Percentiles rank a stretch among this genome's conserved stretches.
Conservation (phyloP, 2,329 filamentous ascomycete genomes). For the Scytalidium lignicola region DNA sequence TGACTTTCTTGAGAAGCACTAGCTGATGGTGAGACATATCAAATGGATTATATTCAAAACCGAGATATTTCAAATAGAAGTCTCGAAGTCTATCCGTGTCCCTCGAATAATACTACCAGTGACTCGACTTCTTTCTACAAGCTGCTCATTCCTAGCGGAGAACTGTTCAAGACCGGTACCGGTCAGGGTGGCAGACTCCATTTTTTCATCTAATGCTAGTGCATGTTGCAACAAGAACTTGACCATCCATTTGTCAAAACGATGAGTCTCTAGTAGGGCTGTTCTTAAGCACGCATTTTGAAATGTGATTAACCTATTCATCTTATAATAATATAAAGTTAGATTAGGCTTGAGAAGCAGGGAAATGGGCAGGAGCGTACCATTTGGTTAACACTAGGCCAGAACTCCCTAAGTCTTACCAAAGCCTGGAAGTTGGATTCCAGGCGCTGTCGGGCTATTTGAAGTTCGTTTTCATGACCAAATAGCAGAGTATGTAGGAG, state of each 20-base stretch:
- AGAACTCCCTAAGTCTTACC: conserved; percentile 27
- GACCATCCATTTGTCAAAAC: conserved; percentile 27
- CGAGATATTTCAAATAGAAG: neutral
- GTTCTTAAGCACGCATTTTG: conserved; percentile 28
- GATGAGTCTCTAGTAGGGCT: conserved; percentile 23
- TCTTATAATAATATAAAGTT: conserved; percentile 15
- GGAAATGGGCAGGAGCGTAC: conserved; percentile 19
- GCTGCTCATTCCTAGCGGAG: neutral
- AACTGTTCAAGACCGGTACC: neutral
- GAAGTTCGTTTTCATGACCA: conserved; percentile 27
- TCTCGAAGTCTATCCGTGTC: neutral
- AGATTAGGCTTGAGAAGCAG: too few species aligned
- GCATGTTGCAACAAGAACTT: conserved; percentile 30
- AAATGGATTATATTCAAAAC: too few species aligned
- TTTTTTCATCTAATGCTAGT: conserved; percentile 24
- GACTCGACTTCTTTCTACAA: conserved; percentile 3
- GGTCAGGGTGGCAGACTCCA: neutral
- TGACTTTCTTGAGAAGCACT: conserved; percentile 3
- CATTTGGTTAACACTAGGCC: conserved; percentile 31
- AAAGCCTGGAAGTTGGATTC: conserved; percentile 29
- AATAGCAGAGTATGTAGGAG: conserved; percentile 30
- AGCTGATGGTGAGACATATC: too few species aligned
- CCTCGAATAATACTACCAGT: conserved; percentile 2
- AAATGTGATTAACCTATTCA: conserved; percentile 29
- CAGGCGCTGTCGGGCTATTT: conserved; percentile 19